phyloP scores from a whole-genome alignment of 768 basidiomycete genomes.

The Suillus brevipes region DNA sequence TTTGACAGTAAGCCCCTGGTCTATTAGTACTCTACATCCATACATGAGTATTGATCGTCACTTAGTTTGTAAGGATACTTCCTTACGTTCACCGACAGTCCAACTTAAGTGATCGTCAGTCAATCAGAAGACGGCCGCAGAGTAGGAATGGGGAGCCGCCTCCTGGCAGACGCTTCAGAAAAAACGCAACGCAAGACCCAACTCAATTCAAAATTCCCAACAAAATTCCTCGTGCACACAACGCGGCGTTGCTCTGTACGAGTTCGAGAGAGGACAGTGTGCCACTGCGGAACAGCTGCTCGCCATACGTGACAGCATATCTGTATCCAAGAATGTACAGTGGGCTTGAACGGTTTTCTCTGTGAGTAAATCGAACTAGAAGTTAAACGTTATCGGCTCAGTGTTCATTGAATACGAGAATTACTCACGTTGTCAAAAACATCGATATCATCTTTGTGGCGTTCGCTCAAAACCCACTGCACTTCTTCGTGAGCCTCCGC shows the following conservation, averaged over 20 bases:
- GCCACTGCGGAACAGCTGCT: constrained; percentile 62
- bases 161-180: constrained; percentile 61
- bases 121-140: constrained; percentile 70
- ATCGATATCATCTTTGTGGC: constrained; percentile 68
- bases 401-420: constrained; percentile 1
- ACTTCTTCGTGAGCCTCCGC: constrained; percentile 79
- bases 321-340: constrained; percentile 73
- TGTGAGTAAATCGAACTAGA: constrained; percentile 61
- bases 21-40: not conserved
- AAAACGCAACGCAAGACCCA: constrained; percentile 63
- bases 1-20: constrained; percentile 51
- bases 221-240: constrained; percentile 67
- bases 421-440: constrained; percentile 64
- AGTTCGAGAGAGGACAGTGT: constrained; percentile 88
- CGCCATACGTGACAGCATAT: constrained; percentile 53
- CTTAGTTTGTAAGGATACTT: constrained; percentile 25
- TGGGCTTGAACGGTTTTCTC: constrained; percentile 78
- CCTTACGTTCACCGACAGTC: not conserved
- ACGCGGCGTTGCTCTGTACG: constrained; percentile 68
- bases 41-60: constrained; percentile 7
- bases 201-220: constrained; percentile 43
- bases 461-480: constrained; percentile 62
- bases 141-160: constrained; percentile 75
- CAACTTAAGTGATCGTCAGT: constrained; percentile 42
- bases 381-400: not conserved